A percentile compares a stretch with the other conserved stretches of the same genome.
These are phyloP conservation scores for Panus rudis DNA, from an alignment of 768 basidiomycete genomes.

Conservation along the genomic window DNA sequence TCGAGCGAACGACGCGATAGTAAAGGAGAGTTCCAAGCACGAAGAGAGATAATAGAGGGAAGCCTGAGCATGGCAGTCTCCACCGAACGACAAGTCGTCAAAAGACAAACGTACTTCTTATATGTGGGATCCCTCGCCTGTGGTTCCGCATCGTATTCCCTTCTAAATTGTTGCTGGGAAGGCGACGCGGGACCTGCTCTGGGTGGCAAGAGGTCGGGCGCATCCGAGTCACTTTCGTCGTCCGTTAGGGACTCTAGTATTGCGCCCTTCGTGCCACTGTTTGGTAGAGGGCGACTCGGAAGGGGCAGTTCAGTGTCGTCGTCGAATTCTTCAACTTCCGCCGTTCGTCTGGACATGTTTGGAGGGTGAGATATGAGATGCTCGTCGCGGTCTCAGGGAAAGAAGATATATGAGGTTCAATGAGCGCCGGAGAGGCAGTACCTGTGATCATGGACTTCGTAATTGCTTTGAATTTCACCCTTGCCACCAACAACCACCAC, in stretches of 20 bases:
- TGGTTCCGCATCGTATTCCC: constrained; percentile 12
- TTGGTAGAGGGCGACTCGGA: constrained; percentile 57
- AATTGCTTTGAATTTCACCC: no score
- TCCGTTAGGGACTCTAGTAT: constrained; percentile 75
- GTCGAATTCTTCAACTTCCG: constrained; percentile 78
- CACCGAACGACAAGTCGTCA: background rate
- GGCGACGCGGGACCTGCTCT: constrained; percentile 58
- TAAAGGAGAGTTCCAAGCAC: background rate
- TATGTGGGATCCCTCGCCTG: constrained; percentile 39
- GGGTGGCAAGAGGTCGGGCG: no score
- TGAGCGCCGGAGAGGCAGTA: no score
- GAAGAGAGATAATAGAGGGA: constrained; percentile 4
- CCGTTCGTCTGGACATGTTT: constrained; percentile 63
- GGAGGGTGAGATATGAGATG: background rate
- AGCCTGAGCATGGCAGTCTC: constrained; percentile 5
- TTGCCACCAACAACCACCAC: no score
- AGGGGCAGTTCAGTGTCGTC: constrained; percentile 91
- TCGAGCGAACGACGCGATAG: constrained; percentile 1
- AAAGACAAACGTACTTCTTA: constrained; percentile 48
- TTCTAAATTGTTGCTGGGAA: constrained; percentile 25
- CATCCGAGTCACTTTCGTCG: constrained; percentile 28
- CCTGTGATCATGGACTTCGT: no score
- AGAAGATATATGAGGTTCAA: no score
- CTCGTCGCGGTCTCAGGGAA: no score
- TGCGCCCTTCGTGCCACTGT: constrained; percentile 63